A percentile compares a stretch with the other conserved stretches of the same genome.
phyloP scores from a whole-genome alignment of 441 rosid species.

The Geranium incanum region DNA sequence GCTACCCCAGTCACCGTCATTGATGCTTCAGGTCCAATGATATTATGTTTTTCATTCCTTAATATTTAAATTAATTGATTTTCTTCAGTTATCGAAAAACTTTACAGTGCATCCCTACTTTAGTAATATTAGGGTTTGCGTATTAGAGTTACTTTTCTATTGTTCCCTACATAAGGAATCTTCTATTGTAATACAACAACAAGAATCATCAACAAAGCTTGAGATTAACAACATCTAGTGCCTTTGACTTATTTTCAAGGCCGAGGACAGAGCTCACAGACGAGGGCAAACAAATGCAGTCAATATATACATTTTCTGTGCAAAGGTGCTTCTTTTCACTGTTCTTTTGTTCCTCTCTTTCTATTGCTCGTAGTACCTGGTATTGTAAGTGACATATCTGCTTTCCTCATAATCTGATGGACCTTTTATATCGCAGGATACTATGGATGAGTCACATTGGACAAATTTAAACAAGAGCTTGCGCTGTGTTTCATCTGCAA shows the following conservation, averaged over 20 bases:
- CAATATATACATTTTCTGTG: slow-evolving; percentile 80
- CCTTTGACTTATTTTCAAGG: slow-evolving; percentile 43
- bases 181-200: too few relatives aligned
- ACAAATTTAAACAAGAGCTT: slow-evolving; percentile 64
- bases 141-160: too few relatives aligned
- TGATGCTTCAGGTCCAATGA: slow-evolving; percentile 77
- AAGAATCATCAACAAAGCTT: too few relatives aligned
- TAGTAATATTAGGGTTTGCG: too few relatives aligned
- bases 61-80: not conserved
- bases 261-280: slow-evolving; percentile 94
- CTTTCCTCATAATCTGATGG: slow-evolving; percentile 16
- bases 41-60: slow-evolving; percentile 7
- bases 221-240: not conserved
- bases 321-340: slow-evolving; percentile 44
- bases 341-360: slow-evolving; percentile 4
- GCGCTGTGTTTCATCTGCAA: slow-evolving; percentile 71
- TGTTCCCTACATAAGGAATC: too few relatives aligned
- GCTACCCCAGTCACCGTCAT: slow-evolving; percentile 76
- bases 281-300: slow-evolving; percentile 83
- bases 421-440: slow-evolving; percentile 44
- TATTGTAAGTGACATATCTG: not conserved
- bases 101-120: not conserved
- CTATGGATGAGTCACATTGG: slow-evolving; percentile 76
- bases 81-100: not conserved
- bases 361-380: not conserved